These are phyloP conservation scores for Malbranchea cinnamomea DNA, from an alignment of 2,329 filamentous ascomycete species.

Conservation along the genomic window DNA sequence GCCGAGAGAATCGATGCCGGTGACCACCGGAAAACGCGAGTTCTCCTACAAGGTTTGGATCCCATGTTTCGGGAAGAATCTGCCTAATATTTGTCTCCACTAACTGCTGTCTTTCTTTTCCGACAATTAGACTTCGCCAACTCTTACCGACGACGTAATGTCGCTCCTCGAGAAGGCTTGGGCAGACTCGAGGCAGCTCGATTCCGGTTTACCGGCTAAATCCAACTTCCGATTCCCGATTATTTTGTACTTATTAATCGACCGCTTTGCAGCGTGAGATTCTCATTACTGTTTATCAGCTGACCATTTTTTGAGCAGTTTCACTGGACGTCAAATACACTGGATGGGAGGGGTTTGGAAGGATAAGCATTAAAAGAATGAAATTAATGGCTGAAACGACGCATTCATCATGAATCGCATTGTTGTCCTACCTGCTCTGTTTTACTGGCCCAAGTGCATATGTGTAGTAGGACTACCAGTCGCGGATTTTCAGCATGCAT, in stretches of 20 bases:
- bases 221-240: background rate
- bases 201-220: slow-evolving; percentile 60
- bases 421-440: too few relatives aligned
- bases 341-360: too few relatives aligned
- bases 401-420: too few relatives aligned
- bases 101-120: slow-evolving; percentile 3
- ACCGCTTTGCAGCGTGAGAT: too few relatives aligned
- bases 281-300: too few relatives aligned
- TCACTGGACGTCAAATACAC: too few relatives aligned
- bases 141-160: slow-evolving; percentile 80
- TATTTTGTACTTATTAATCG: slow-evolving; percentile 1
- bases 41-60: slow-evolving; percentile 54
- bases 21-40: slow-evolving; percentile 65
- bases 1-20: slow-evolving; percentile 56
- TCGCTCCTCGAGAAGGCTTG: slow-evolving; percentile 84
- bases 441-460: too few relatives aligned
- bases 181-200: slow-evolving; percentile 73
- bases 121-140: slow-evolving; percentile 68
- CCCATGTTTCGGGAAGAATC: background rate
- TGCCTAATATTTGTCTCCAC: slow-evolving; percentile 1
- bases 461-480: too few relatives aligned
- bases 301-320: too few relatives aligned
- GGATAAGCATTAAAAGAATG: too few relatives aligned
- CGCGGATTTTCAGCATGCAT: too few relatives aligned
- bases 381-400: too few relatives aligned